Conservation (phyloP, 1,284 basidiomycete genomes). For the Leccinum pseudoinsigne region DNA sequence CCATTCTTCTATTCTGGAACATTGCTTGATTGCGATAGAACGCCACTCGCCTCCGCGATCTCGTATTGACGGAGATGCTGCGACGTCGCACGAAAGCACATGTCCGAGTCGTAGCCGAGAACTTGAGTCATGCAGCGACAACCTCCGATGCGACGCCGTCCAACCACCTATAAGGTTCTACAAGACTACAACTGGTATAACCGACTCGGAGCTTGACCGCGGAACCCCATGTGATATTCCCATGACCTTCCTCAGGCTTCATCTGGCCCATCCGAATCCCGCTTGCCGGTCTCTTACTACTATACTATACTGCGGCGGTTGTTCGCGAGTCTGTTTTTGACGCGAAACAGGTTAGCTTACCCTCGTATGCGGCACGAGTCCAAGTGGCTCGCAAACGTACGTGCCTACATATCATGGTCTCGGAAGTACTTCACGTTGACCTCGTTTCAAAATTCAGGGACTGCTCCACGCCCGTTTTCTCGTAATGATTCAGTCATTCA, state of each 20-base stretch:
- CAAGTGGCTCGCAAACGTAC: constrained; percentile 14
- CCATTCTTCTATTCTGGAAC: constrained; percentile 14
- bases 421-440: constrained; percentile 17
- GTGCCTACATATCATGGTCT: constrained; percentile 8
- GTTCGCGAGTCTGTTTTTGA: constrained; percentile 1
- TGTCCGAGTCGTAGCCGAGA: constrained; percentile 1
- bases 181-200: neutral
- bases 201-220: neutral
- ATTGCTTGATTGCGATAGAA: constrained; percentile 7
- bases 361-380: constrained; percentile 12
- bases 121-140: neutral
- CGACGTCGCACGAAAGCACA: neutral
- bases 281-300: constrained; percentile 1
- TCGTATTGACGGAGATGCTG: constrained; percentile 18
- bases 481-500: constrained; percentile 34
- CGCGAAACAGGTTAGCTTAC: constrained; percentile 12
- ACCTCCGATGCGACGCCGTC: neutral
- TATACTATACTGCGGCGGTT: neutral
- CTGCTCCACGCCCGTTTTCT: constrained; percentile 28
- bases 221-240: neutral
- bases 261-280: constrained; percentile 2
- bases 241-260: constrained; percentile 8
- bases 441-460: constrained; percentile 32
- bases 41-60: constrained; percentile 26
- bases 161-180: neutral